Conservation (phyloP, 2,329 filamentous ascomycete species). For the Colletotrichum plurivorum region DNA sequence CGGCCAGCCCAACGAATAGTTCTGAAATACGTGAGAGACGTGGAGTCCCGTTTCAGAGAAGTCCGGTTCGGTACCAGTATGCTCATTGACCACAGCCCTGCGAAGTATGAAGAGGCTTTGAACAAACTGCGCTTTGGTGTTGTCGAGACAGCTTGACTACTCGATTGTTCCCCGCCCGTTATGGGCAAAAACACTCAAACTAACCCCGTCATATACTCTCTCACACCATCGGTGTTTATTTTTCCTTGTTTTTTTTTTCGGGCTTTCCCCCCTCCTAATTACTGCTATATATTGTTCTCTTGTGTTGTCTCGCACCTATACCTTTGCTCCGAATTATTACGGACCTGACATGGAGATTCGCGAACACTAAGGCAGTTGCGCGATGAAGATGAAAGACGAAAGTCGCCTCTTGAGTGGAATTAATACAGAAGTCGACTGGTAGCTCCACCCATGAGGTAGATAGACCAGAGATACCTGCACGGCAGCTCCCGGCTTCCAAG, state of each 20-base stretch:
- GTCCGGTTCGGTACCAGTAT: slow-evolving; percentile 80
- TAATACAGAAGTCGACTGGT: too few species aligned
- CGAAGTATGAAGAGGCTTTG: slow-evolving; percentile 79
- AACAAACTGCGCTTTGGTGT: slow-evolving; percentile 70
- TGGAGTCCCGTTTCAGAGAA: slow-evolving; percentile 79
- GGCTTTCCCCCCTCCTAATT: too few species aligned
- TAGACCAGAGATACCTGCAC: too few species aligned
- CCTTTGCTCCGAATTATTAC: too few species aligned
- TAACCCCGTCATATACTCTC: slow-evolving; percentile 12
- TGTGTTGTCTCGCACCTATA: too few species aligned
- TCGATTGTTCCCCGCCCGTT: slow-evolving; percentile 23
- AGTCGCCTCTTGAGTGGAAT: too few species aligned
- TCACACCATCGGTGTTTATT: too few species aligned
- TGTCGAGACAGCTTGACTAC: slow-evolving; percentile 45
- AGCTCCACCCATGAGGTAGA: too few species aligned
- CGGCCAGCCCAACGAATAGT: slow-evolving; percentile 78
- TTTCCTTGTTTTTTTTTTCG: too few species aligned
- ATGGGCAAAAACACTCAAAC: background rate
- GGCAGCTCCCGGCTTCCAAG: background rate
- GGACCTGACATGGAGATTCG: too few species aligned
- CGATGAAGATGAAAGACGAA: too few species aligned
- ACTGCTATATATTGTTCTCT: too few species aligned
- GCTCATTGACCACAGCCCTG: slow-evolving; percentile 83
- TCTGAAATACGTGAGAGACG: slow-evolving; percentile 79
- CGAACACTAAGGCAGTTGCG: background rate